These are phyloP conservation scores for Clathrus columnatus DNA, from an alignment of 768 basidiomycete genomes.

Conservation along the genomic window DNA sequence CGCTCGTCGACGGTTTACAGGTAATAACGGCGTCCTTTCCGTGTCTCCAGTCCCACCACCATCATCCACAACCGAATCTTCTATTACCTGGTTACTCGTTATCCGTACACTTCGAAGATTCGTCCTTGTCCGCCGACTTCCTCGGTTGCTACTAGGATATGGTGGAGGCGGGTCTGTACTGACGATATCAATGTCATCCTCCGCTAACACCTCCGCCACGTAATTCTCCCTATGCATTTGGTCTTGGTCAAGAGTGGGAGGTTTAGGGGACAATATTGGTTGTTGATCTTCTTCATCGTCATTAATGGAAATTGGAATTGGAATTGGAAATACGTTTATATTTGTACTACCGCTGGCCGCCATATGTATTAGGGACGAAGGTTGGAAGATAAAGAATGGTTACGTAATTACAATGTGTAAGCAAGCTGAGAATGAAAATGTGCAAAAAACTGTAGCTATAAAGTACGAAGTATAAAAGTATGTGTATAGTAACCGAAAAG, in stretches of 20 bases:
- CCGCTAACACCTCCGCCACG: neutral
- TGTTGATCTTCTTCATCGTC: neutral
- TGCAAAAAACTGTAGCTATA: no score
- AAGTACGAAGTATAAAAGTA: no score
- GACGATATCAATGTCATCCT: neutral
- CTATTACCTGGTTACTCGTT: conserved; percentile 22
- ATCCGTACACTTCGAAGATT: conserved; percentile 23
- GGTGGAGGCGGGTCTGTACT: conserved; percentile 58
- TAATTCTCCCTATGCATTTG: neutral
- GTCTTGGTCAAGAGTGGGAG: neutral
- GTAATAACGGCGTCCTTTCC: conserved; percentile 44
- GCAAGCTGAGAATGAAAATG: no score
- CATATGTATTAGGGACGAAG: neutral
- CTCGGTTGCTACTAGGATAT: conserved; percentile 46
- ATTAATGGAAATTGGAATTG: neutral
- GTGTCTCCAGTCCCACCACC: conserved; percentile 25
- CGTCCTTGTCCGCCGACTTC: conserved; percentile 24
- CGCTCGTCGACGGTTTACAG: conserved; percentile 36
- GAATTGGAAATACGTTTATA: no score
- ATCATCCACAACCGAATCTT: conserved; percentile 17
- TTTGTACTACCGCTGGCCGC: neutral
- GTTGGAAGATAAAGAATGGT: neutral
- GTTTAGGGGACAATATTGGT: neutral
- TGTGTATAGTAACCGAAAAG: neutral
- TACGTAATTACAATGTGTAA: neutral